Base-by-base conservation (phyloP, 768 basidiomycete genomes). In the Omphalotus guepiniiformis region DNA sequence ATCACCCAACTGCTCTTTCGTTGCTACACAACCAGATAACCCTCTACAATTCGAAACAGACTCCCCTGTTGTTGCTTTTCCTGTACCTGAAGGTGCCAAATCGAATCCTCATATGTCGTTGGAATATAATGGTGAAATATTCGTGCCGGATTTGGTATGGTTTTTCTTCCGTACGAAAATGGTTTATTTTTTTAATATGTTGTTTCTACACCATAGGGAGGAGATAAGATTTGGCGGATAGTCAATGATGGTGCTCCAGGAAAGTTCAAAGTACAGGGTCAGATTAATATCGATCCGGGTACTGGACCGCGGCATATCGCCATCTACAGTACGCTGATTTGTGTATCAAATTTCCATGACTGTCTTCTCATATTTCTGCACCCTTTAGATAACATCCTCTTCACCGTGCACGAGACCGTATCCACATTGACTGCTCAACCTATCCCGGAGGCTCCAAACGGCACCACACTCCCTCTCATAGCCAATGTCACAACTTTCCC, bases 21-120 rank as follows among this genome's bases (percentile, higher is more conserved):
- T 30, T 23, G 25, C 16, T 8, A 18, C 52, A 73, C 75, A 63
- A 84, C 28, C 72, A 77, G 0, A 79, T 76, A 0, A 63, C 66
- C 22, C 54, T 53, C 21, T 69, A 3, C 49, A 47, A 7, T 73
- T 74, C 48, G 53, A 66, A 44, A 48, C 58, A 51, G 55, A 57
- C 11, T 69, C 75, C 6, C 60, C 70, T 1, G 54, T 72, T 11
- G 74, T 82, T 59, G 72, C 72, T 11, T 86, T 87, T 68, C 77
- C 82, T 12, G 64, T 62, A 0, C 63, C 64, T 0, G 51, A 62
- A 2, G 63, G 72, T n/a, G 64, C 56, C 9, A 66, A 68, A 6
- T 81, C 83, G 1, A 76, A 84, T 59, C 84, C 85, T 9, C 85
- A 87, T 58, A 82, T 83, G 82, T 70, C 75, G 0, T 61, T 82